Percentiles rank a stretch among this genome's conserved stretches.
These are phyloP conservation scores for Myotisia sp. DNA, from an alignment of 2,329 filamentous ascomycete species.

Conservation along the genomic window DNA sequence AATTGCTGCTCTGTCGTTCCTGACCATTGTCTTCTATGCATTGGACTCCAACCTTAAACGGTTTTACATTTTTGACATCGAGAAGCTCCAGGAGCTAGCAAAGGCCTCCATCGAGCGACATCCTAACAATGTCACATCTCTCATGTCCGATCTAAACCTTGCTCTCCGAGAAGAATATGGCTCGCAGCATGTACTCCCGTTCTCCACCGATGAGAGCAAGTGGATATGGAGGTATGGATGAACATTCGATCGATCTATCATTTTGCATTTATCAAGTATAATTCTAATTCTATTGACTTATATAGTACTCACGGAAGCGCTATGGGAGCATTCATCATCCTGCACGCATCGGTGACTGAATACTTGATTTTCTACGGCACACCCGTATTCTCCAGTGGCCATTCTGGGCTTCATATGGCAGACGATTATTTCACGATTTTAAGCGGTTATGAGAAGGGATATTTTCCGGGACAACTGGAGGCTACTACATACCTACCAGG, in stretches of 20 bases:
- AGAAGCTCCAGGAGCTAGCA: conserved; percentile 13
- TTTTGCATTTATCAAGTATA: background rate
- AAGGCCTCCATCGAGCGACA: conserved; percentile 18
- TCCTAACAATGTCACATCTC: conserved; percentile 21
- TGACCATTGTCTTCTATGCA: conserved; percentile 4
- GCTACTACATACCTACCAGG: conserved; percentile 57
- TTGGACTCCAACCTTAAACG: conserved; percentile 6
- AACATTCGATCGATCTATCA: background rate
- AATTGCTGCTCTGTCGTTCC: conserved; percentile 3
- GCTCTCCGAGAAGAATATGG: conserved; percentile 9
- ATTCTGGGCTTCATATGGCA: conserved; percentile 75
- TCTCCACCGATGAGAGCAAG: conserved; percentile 42
- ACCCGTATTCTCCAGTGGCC: conserved; percentile 70
- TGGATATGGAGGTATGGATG: conserved; percentile 52
- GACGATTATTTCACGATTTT: conserved; percentile 95
- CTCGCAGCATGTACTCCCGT: conserved; percentile 7
- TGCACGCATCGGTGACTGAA: conserved; percentile 73
- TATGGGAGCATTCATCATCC: conserved; percentile 61
- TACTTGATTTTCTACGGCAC: conserved; percentile 79
- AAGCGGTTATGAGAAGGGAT: conserved; percentile 60
- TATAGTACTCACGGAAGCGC: conserved; percentile 7
- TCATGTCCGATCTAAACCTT: conserved; percentile 9
- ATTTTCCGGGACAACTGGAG: conserved; percentile 52
- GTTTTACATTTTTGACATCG: conserved; percentile 15
- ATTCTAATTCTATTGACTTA: background rate